Percentiles rank a stretch among this genome's conserved stretches.
Conservation (phyloP, 1,139 yeast species). For the Casaregolazyma suthepensis region DNA sequence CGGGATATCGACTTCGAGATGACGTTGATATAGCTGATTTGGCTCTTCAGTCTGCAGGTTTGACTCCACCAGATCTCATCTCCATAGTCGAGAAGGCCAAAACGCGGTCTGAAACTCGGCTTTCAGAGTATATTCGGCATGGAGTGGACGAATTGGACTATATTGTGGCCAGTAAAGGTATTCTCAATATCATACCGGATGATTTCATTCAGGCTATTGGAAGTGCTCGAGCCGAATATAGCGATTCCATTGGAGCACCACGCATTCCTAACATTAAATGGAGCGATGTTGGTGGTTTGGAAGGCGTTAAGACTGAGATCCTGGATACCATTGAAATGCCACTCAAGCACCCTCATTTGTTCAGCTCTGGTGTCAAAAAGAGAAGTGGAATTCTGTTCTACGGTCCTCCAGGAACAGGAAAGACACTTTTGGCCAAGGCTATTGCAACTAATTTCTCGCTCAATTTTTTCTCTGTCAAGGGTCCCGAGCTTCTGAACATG, state of each 20-base stretch:
- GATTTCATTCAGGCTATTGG: slow-evolving; percentile 72
- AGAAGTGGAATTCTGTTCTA: slow-evolving; percentile 90
- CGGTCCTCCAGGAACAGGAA: slow-evolving; percentile 99
- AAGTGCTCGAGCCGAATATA: slow-evolving; percentile 78
- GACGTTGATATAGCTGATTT: slow-evolving; percentile 58
- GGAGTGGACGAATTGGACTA: slow-evolving; percentile 18
- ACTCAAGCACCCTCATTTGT: slow-evolving; percentile 82
- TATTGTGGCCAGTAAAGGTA: slow-evolving; percentile 37
- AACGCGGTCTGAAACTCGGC: slow-evolving; percentile 48
- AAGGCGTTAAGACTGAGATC: slow-evolving; percentile 82
- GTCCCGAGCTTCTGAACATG: slow-evolving; percentile 93
- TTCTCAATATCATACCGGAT: slow-evolving; percentile 48
- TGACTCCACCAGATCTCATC: slow-evolving; percentile 76
- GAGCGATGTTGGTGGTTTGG: slow-evolving; percentile 94
- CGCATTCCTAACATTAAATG: slow-evolving; percentile 90
- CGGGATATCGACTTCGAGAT: slow-evolving; percentile 28
- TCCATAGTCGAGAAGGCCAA: slow-evolving; percentile 68
- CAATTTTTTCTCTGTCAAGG: slow-evolving; percentile 92
- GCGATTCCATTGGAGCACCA: slow-evolving; percentile 96
- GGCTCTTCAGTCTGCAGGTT: slow-evolving; percentile 87
- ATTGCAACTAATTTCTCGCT: slow-evolving; percentile 92
- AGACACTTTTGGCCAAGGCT: slow-evolving; percentile 89
- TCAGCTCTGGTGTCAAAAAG: slow-evolving; percentile 82
- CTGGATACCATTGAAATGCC: slow-evolving; percentile 96
- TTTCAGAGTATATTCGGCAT: slow-evolving; percentile 28